These are phyloP conservation scores for Rubia yunnanensis DNA, from an alignment of 257 asterid species.

Conservation along the genomic window DNA sequence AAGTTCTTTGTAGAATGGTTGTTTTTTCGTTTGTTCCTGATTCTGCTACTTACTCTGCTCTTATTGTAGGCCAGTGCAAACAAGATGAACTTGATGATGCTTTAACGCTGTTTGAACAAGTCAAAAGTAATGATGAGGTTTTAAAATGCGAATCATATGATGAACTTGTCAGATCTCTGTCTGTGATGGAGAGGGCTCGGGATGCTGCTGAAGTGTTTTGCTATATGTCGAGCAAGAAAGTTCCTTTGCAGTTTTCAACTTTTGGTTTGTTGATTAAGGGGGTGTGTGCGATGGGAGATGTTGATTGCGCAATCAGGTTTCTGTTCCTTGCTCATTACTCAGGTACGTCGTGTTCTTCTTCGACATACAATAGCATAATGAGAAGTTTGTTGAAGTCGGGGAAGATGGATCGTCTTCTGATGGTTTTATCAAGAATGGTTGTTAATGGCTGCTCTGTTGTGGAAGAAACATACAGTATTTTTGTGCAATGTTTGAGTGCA, in stretches of 20 bases:
- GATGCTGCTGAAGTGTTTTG: conserved; percentile 48
- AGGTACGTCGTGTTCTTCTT: conserved; percentile 21
- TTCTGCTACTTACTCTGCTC: conserved; percentile 54
- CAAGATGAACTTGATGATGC: conserved; percentile 36
- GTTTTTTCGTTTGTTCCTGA: conserved; percentile 37
- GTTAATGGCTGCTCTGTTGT: conserved; percentile 39
- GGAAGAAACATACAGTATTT: conserved; percentile 40
- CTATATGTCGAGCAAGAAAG: conserved; percentile 47
- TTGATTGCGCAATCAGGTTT: conserved; percentile 32
- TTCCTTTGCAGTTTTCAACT: conserved; percentile 29
- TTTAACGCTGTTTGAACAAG: conserved; percentile 31
- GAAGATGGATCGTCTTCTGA: conserved; percentile 17
- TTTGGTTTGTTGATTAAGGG: conserved; percentile 42
- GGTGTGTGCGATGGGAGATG: conserved; percentile 33
- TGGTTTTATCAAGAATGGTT: conserved; percentile 49
- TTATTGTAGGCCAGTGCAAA: conserved; percentile 54
- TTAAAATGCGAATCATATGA: conserved; percentile 50
- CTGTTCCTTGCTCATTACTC: conserved; percentile 29
- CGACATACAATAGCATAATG: conserved; percentile 43
- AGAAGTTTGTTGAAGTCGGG: conserved; percentile 32
- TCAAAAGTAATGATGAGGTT: conserved; percentile 34
- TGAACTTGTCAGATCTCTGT: conserved; percentile 47
- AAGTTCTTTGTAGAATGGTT: conserved; percentile 59
- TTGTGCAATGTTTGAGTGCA: conserved; percentile 34
- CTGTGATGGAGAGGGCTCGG: conserved; percentile 26